A percentile compares a stretch with the other conserved stretches of the same genome.
These are phyloP conservation scores for Chamaenerion angustifolium DNA, from an alignment of 345 rosid species.

Conservation along the genomic window DNA sequence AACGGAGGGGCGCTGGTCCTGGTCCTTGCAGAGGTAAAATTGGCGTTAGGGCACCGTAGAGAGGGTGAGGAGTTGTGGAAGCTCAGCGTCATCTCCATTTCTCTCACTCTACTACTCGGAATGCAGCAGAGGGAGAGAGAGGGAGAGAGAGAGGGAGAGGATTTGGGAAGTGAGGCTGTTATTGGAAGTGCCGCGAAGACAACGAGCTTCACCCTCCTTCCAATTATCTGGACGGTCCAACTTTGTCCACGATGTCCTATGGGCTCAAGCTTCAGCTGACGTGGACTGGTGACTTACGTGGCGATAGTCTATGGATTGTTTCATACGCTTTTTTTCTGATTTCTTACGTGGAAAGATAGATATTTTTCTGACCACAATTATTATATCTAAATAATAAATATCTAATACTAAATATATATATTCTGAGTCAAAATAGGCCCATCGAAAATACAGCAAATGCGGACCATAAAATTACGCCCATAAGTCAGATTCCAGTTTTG, in stretches of 20 bases:
- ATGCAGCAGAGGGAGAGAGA: constrained; percentile 6
- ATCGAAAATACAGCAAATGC: too few species aligned
- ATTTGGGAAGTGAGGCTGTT: constrained; percentile 34
- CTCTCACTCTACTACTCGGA: constrained; percentile 12
- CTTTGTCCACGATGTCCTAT: constrained; percentile 5
- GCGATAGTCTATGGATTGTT: neutral
- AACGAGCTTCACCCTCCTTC: neutral
- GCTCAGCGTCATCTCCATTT: constrained; percentile 48
- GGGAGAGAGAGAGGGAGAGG: constrained; percentile 7
- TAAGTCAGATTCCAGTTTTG: too few species aligned
- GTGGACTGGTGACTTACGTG: constrained; percentile 1
- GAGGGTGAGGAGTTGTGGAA: constrained; percentile 27
- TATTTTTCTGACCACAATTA: too few species aligned
- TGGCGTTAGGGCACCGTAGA: constrained; percentile 14
- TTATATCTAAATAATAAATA: too few species aligned
- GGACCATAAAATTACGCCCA: too few species aligned
- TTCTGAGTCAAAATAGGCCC: too few species aligned
- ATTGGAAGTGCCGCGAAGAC: constrained; percentile 1
- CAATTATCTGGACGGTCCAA: neutral
- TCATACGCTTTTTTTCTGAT: too few species aligned
- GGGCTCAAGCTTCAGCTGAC: constrained; percentile 2
- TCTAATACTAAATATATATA: too few species aligned
- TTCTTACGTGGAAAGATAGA: too few species aligned
- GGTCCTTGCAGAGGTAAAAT: constrained; percentile 1
- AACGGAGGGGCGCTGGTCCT: constrained; percentile 14